These are phyloP conservation scores for Luzula sylvatica DNA, from an alignment of 176 grass and related monocot genomes.

Conservation along the genomic window DNA sequence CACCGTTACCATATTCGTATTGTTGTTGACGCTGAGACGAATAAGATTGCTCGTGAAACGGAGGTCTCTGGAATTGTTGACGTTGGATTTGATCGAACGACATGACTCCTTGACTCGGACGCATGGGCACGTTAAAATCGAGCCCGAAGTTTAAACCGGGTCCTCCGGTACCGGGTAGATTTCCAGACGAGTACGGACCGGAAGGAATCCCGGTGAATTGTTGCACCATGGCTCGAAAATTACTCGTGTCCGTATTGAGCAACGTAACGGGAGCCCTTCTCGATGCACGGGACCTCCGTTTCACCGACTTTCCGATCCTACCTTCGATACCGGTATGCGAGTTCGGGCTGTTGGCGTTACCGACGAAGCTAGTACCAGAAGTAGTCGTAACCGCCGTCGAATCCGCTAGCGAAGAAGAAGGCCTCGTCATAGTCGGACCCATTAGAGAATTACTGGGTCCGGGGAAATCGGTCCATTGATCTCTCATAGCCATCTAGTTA, in stretches of 20 bases:
- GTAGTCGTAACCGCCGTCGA: not conserved
- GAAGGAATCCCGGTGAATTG: conserved; percentile 87
- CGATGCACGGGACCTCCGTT: conserved; percentile 49
- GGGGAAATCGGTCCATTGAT: conserved; percentile 37
- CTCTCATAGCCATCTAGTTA: conserved; percentile 40
- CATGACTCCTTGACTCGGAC: conserved; percentile 17
- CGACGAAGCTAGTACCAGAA: conserved; percentile 9
- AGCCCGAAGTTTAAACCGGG: conserved; percentile 39
- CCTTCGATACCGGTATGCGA: conserved; percentile 12
- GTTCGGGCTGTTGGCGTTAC: conserved; percentile 18
- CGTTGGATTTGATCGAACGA: conserved; percentile 33
- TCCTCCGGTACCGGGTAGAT: conserved; percentile 30
- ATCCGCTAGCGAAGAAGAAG: not conserved
- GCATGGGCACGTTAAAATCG: conserved; percentile 11
- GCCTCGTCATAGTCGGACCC: not conserved
- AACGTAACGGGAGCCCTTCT: conserved; percentile 70
- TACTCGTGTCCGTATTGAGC: conserved; percentile 90
- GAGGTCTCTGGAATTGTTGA: conserved; percentile 11
- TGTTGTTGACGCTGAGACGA: conserved; percentile 26
- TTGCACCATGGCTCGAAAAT: conserved; percentile 98
- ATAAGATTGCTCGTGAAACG: conserved; percentile 38
- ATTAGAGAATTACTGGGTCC: conserved; percentile 2
- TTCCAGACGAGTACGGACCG: conserved; percentile 14
- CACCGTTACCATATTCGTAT: conserved; percentile 25
- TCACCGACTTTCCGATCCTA: conserved; percentile 40